These are phyloP conservation scores for Termitomyces sp. DNA, from an alignment of 768 basidiomycete species.

Conservation along the genomic window DNA sequence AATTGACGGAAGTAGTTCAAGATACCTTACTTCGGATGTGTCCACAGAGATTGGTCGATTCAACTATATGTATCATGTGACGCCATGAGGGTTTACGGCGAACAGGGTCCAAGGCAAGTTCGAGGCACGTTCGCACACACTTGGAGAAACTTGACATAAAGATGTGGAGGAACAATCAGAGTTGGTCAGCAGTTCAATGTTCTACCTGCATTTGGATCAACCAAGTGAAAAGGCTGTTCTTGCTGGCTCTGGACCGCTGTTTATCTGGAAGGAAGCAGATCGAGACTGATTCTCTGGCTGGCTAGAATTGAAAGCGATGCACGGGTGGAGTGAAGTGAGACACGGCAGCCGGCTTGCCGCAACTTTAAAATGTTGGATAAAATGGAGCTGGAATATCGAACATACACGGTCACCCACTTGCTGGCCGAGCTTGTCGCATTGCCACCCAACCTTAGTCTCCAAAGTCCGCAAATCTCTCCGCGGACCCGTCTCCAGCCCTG, in stretches of 20 bases:
- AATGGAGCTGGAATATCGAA: conserved; percentile 6
- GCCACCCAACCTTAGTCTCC: neutral
- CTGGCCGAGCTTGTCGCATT: neutral
- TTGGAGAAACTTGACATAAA: neutral
- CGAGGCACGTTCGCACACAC: neutral
- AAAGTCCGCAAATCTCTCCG: conserved; percentile 8
- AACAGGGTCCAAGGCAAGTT: neutral
- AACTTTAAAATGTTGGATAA: conserved; percentile 9
- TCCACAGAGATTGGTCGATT: neutral
- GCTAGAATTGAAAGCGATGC: neutral
- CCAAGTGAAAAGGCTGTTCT: no score
- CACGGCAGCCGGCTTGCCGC: conserved; percentile 6
- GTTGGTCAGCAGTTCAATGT: neutral
- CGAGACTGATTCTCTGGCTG: neutral
- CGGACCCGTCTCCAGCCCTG: conserved; percentile 4
- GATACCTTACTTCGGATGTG: neutral
- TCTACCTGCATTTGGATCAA: no score
- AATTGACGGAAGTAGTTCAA: neutral
- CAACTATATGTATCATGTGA: neutral
- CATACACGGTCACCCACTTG: conserved; percentile 2
- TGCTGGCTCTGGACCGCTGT: neutral
- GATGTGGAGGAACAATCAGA: neutral
- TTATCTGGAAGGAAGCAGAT: neutral
- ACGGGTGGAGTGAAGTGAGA: conserved; percentile 7
- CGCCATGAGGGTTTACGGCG: neutral